These are phyloP conservation scores for Yamadazyma tumulicola DNA, from an alignment of 805 yeast genomes.

Conservation along the genomic window DNA sequence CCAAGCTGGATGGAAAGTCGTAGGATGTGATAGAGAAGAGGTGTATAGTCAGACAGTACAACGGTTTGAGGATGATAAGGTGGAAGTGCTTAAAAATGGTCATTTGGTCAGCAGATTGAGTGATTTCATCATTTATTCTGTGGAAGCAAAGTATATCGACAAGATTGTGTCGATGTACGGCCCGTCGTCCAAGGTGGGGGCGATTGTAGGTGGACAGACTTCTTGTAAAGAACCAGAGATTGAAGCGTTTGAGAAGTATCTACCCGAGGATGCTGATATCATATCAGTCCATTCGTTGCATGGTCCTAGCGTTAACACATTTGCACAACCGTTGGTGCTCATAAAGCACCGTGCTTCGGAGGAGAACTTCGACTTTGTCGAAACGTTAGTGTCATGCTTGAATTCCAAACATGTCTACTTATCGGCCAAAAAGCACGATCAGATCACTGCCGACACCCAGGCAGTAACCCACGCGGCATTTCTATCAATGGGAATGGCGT, in stretches of 20 bases:
- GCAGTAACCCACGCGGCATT: slow-evolving; percentile 99
- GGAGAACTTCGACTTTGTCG: slow-evolving; percentile 54
- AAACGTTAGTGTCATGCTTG: slow-evolving; percentile 63
- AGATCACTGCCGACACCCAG: slow-evolving; percentile 96
- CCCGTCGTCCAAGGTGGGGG: slow-evolving; percentile 81
- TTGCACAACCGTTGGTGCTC: slow-evolving; percentile 89
- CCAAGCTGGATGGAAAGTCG: slow-evolving; percentile 83
- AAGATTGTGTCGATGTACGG: slow-evolving; percentile 68
- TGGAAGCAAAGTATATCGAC: slow-evolving; percentile 83
- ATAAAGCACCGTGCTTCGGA: slow-evolving; percentile 67
- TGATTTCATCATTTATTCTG: slow-evolving; percentile 85
- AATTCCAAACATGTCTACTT: slow-evolving; percentile 74
- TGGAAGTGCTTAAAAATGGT: slow-evolving; percentile 71
- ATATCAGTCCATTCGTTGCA: slow-evolving; percentile 89
- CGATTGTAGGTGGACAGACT: slow-evolving; percentile 97
- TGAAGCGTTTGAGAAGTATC: slow-evolving; percentile 68
- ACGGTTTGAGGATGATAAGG: slow-evolving; percentile 39
- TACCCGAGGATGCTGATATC: slow-evolving; percentile 80
- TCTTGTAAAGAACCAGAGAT: slow-evolving; percentile 93
- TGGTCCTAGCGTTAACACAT: slow-evolving; percentile 86
- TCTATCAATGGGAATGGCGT: slow-evolving; percentile 93
- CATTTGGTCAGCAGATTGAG: slow-evolving; percentile 76
- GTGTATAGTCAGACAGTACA: slow-evolving; percentile 42
- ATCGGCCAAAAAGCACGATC: slow-evolving; percentile 86
- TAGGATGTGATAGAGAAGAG: slow-evolving; percentile 83